Evolutionary conservation across 176 grass and related monocot species (phyloP), one percentile per base, ranked within the genome.

Genomic region (Alloteropsis semialata): DNA sequence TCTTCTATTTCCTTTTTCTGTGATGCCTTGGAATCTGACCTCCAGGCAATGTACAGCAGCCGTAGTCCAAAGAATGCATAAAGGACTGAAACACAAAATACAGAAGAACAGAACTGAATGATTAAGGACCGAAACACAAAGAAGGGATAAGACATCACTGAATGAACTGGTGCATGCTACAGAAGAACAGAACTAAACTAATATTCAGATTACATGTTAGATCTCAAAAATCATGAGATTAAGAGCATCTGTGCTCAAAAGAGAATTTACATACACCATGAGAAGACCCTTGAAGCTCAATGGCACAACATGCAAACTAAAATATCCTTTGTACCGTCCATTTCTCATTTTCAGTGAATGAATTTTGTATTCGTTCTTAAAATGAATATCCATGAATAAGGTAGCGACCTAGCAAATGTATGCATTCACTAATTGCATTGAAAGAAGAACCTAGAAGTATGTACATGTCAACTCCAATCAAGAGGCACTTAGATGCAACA

Each of bases 1-100:
- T 98, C 96, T 90, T 99, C 96, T 46, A 99, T 96, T 93, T 99
- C 93, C 79, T 94, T 97, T 33, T 97, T 97, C 73, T 96, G 96
- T 77, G 92, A 95, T 75, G 83, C 88, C 64, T 93, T 99, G 17
- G 91, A 85, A 84, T 96, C 91, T 84, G 93, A 99, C 66, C 81
- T 92, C 93, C 93, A 99, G 60, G 96, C 96, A 86, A 99, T 99
- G 85, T 93, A 96, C 38, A 96, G 73, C 79, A 99, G 84, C 29
- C 96, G 91, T 18, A 96, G 55, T 43, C 96, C 96, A 92, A 99
- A 99, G 72, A 99, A 96, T 28, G 69, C 63, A 28, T 99, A 96
- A 17, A 96, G 89, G 65, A 96, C 96, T 98, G 68, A 56, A 73
- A 11, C 25, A 74, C 30, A 71, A 38, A 87, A 19, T 68, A 29